phyloP scores from a whole-genome alignment of 2,329 filamentous ascomycete genomes.

The Aspergillus sp. region DNA sequence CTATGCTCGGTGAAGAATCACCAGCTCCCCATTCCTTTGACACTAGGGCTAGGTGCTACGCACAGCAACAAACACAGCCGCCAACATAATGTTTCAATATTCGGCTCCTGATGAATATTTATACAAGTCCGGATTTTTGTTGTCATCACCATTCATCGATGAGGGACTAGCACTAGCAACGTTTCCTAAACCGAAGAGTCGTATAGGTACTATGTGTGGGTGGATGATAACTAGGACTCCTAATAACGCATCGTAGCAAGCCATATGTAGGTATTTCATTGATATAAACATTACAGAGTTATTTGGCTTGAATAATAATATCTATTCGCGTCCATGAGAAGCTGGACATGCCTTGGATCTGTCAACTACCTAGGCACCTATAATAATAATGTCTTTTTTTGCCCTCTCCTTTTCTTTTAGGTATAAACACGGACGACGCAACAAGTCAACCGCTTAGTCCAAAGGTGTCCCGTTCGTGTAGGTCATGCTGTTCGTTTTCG shows the following conservation, averaged over 20 bases:
- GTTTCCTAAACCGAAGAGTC: no score
- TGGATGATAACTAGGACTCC: not conserved
- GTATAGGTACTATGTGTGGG: no score
- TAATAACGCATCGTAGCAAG: not conserved
- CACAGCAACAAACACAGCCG: no score
- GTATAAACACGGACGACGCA: slow-evolving; percentile 2
- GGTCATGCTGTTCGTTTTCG: slow-evolving; percentile 14
- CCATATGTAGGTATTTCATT: not conserved
- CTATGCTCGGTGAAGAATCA: no score
- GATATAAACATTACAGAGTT: not conserved
- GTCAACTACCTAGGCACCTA: not conserved
- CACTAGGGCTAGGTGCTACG: no score
- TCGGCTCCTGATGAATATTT: no score
- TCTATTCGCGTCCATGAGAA: not conserved
- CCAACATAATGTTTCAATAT: no score
- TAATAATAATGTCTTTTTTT: not conserved
- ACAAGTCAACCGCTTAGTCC: not conserved
- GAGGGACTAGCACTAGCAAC: no score
- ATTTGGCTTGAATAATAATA: not conserved
- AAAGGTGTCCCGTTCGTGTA: slow-evolving; percentile 7
- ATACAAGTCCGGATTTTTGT: no score
- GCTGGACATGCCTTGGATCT: not conserved
- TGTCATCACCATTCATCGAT: no score
- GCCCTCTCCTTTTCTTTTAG: not conserved
- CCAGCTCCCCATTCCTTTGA: no score